Conservation (phyloP, 192 early-diverging fungal genomes). For the Coemansia nantahalensis region DNA sequence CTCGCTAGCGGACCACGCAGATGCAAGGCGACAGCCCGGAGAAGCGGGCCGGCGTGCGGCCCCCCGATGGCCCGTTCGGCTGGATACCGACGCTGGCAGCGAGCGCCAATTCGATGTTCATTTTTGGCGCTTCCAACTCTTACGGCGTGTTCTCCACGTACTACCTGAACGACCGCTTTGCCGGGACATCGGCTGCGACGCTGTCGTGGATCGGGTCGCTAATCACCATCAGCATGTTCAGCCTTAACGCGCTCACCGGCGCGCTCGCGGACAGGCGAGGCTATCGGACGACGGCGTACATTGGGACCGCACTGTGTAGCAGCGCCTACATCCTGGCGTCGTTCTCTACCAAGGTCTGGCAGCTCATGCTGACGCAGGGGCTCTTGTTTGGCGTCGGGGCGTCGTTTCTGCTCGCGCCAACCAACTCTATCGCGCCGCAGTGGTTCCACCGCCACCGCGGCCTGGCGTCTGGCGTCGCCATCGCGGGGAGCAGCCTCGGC, state of each 20-base stretch:
- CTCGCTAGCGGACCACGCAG: no score
- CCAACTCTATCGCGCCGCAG: constrained; percentile 62
- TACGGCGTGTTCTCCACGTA: constrained; percentile 47
- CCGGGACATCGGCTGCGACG: constrained; percentile 17
- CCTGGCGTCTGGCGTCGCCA: constrained; percentile 70
- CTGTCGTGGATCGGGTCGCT: constrained; percentile 42
- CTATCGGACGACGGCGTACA: constrained; percentile 18
- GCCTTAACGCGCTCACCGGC: constrained; percentile 25
- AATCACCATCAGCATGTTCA: constrained; percentile 29
- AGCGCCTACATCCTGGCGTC: constrained; percentile 33
- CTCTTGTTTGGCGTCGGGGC: constrained; percentile 71
- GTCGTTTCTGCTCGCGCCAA: constrained; percentile 64
- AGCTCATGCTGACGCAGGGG: constrained; percentile 71
- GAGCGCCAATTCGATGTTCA: constrained; percentile 28
- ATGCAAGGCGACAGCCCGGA: no score
- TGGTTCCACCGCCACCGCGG: constrained; percentile 69
- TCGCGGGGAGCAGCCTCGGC: constrained; percentile 72
- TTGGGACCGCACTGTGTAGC: constrained; percentile 28
- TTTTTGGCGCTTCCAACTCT: constrained; percentile 39
- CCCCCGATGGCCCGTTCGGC: constrained; percentile 22
- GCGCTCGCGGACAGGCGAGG: constrained; percentile 32
- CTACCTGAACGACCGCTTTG: constrained; percentile 33
- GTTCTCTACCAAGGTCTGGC: constrained; percentile 58
- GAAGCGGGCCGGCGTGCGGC: neutral
- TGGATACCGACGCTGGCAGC: constrained; percentile 31